Percentiles rank a stretch among this genome's conserved stretches.
Evolutionary conservation across 2,329 filamentous ascomycete genomes (phyloP).

Genomic region (Arthrobotrys sphaeroides): DNA sequence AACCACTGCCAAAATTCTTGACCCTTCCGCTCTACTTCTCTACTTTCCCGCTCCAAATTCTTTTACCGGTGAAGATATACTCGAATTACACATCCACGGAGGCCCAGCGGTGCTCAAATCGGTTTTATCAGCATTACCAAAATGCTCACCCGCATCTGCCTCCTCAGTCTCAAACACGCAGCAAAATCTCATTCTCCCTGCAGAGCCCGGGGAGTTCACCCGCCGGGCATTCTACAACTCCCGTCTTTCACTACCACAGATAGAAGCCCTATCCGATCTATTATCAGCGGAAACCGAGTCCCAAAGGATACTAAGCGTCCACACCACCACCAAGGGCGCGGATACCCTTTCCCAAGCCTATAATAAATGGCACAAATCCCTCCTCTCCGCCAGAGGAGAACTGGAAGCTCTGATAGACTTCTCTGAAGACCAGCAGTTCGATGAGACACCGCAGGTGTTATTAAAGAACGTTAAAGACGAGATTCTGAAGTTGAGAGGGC

Average conservation of each 20-base stretch:
- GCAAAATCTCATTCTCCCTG: conserved; percentile 74
- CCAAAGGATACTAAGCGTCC: conserved; percentile 78
- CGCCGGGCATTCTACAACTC: conserved; percentile 88
- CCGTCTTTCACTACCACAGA: conserved; percentile 85
- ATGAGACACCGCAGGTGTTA: conserved; percentile 80
- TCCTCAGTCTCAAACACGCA: conserved; percentile 10
- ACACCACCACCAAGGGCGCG: conserved; percentile 70
- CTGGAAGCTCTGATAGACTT: conserved; percentile 97
- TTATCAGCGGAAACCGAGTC: conserved; percentile 84
- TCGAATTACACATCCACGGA: conserved; percentile 95
- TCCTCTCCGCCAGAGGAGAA: conserved; percentile 85
- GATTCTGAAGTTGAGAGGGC: conserved; percentile 69
- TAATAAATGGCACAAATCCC: conserved; percentile 78
- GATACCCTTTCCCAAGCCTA: conserved; percentile 77
- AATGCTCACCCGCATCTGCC: conserved; percentile 60
- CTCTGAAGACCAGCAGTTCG: conserved; percentile 95
- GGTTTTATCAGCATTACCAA: conserved; percentile 79
- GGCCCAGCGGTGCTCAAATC: conserved; percentile 88
- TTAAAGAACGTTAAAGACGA: conserved; percentile 74
- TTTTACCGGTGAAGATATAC: conserved; percentile 88
- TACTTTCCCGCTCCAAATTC: conserved; percentile 84
- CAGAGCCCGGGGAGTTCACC: conserved; percentile 95
- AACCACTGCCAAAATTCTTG: conserved; percentile 66
- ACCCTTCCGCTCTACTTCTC: conserved; percentile 81
- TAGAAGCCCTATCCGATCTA: conserved; percentile 72